Base-by-base conservation (phyloP, 768 basidiomycete species). In the Lactifluus volemus region DNA sequence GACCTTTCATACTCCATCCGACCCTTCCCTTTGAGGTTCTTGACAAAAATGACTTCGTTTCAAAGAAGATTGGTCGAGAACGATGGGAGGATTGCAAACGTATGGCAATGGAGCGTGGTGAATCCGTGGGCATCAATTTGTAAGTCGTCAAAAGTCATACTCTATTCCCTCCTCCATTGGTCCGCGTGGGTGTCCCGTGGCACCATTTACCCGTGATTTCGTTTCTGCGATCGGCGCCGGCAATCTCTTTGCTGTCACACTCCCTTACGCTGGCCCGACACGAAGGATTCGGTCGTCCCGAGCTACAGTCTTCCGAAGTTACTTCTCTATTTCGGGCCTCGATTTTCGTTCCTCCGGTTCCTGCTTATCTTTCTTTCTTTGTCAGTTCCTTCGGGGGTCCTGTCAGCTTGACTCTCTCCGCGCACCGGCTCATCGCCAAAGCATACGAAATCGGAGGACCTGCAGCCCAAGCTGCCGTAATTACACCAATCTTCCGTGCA, bases 361-460 rank as follows among this genome's bases (percentile, higher is more conserved):
- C 21, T n/a, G 11, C 21, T 42, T 29, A 47, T 47, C 19, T 15
- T 12, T 12, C 21, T 38, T 15, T 38, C 25, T 1, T 38, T 67
- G 19, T 30, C 52, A 89, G 87, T 55, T 74, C 76, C 4, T 83
- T 83, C 67, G 77, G 76, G 15, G 88, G 88, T 19, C 76, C 77
- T 14, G 76, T 91, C 63, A 77, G 80, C 55, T 81, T 83, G 67
- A 86, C 89, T n/a, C 83, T 78, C 41, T 74, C 77, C 19, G 86
- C 85, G 9, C 90, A 92, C 70, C 81, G 89, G 11, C 76, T 93
- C 30, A 77, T 85, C 34, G 80, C 81, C 58, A 86, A 88, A 68
- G 88, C 89, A 1, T 85, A 77, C 70, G 72, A 77, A 63, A 62
- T 82, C 19, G 85, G 84, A 17, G 86, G 88, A 0, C 79, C 84